Conservation (phyloP, 192 early-diverging fungal species). For the Podila horticola region DNA sequence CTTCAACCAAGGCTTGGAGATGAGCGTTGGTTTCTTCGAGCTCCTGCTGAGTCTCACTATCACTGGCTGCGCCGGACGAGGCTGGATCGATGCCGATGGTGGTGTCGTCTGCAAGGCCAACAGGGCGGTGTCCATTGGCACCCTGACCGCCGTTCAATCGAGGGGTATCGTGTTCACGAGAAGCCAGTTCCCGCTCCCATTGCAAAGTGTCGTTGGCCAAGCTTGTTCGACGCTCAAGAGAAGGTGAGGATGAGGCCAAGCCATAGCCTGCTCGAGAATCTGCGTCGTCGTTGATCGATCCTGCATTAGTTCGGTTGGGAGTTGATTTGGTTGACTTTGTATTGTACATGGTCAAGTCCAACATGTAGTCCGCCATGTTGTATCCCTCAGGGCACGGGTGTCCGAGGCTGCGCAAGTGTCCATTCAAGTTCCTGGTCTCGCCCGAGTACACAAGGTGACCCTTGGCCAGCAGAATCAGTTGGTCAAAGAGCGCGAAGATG, state of each 20-base stretch:
- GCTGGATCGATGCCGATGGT: conserved; percentile 38
- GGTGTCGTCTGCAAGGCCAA: conserved; percentile 16
- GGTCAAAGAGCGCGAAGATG: conserved; percentile 92
- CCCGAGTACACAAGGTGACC: conserved; percentile 90
- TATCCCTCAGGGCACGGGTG: conserved; percentile 87
- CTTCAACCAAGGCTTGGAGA: conserved; percentile 31
- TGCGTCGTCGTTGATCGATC: not conserved
- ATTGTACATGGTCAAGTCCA: conserved; percentile 76
- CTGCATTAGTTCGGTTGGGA: conserved; percentile 6
- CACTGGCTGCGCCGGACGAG: conserved; percentile 13
- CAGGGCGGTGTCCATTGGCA: not conserved
- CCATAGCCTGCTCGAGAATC: conserved; percentile 16
- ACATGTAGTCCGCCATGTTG: conserved; percentile 92
- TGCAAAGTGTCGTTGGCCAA: conserved; percentile 38
- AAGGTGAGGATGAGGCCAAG: conserved; percentile 3
- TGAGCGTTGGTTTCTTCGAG: conserved; percentile 14
- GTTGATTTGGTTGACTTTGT: conserved; percentile 18
- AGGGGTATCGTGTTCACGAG: conserved; percentile 31
- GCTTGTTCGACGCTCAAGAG: conserved; percentile 27
- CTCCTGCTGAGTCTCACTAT: conserved; percentile 21
- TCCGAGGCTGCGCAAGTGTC: conserved; percentile 81
- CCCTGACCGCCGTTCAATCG: conserved; percentile 4
- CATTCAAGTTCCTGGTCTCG: conserved; percentile 65
- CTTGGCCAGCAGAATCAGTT: conserved; percentile 85
- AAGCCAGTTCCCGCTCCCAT: conserved; percentile 43